A percentile compares a stretch with the other conserved stretches of the same genome.
Evolutionary conservation across 2,329 filamentous ascomycete genomes (phyloP).

Genomic region (Pseudocercospora fuligena): DNA sequence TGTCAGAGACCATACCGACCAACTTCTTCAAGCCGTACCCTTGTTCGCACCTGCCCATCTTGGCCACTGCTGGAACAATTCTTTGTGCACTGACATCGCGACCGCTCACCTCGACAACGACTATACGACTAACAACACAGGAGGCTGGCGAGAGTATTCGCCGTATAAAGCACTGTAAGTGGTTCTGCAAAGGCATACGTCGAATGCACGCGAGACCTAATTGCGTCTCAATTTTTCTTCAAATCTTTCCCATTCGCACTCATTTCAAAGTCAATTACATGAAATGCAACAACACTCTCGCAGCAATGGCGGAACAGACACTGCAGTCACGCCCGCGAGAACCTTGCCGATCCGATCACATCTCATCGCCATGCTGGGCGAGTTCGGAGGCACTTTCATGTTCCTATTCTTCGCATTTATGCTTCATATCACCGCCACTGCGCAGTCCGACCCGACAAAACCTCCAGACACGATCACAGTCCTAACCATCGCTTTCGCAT

Average conservation of each 20-base stretch:
- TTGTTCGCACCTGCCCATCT: not conserved
- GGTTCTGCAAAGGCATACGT: not conserved
- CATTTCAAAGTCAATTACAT: not conserved
- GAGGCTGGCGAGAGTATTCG: not conserved
- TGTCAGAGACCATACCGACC: not conserved
- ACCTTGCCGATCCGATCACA: conserved; percentile 17
- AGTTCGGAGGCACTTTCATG: conserved; percentile 44
- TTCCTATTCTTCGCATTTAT: conserved; percentile 43
- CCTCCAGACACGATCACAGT: conserved; percentile 28
- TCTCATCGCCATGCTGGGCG: conserved; percentile 35
- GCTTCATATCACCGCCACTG: conserved; percentile 34
- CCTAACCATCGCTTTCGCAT: conserved; percentile 35
- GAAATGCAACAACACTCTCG: not conserved
- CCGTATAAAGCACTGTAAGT: not conserved
- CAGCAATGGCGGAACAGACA: not conserved
- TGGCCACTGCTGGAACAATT: not conserved
- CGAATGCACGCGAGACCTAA: not conserved
- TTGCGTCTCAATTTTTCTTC: not conserved
- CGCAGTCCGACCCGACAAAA: conserved; percentile 27
- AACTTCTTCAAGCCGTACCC: conserved; percentile 4
- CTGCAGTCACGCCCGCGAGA: not conserved
- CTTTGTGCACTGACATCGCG: not conserved
- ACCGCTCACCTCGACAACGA: not conserved
- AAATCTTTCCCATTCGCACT: not conserved
- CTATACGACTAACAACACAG: conserved; percentile 3